Conservation (phyloP, 305 asterid species). For the Salvia sclarea region DNA sequence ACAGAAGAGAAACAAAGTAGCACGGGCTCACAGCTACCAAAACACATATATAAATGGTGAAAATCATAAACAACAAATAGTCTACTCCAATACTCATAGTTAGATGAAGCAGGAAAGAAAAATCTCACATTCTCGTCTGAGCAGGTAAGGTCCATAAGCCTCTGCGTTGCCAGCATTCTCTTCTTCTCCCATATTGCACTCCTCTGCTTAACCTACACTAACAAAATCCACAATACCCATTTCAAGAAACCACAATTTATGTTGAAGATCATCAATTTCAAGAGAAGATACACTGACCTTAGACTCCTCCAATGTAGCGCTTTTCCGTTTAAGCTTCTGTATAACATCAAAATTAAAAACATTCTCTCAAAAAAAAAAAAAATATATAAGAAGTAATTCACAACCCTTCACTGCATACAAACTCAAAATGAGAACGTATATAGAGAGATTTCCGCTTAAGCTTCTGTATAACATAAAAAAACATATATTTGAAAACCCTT, state of each 20-base stretch:
- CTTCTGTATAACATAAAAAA: too few species aligned
- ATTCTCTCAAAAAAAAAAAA: neutral
- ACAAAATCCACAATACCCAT: neutral
- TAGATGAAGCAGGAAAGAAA: neutral
- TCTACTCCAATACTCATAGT: neutral
- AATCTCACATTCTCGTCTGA: constrained; percentile 34
- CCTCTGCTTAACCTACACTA: constrained; percentile 32
- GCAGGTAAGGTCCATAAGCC: constrained; percentile 9
- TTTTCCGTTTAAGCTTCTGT: constrained; percentile 29
- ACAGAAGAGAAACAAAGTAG: neutral
- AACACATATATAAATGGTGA: neutral
- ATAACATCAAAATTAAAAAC: too few species aligned
- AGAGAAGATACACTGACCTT: constrained; percentile 2
- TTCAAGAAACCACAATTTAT: neutral
- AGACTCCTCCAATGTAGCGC: constrained; percentile 8
- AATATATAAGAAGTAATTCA: neutral
- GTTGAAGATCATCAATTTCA: neutral
- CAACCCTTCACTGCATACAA: neutral
- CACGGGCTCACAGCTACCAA: neutral
- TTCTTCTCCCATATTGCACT: constrained; percentile 29
- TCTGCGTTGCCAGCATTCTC: constrained; percentile 34
- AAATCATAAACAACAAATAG: neutral
- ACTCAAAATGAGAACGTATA: neutral
- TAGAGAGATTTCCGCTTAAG: too few species aligned
- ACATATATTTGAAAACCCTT: too few species aligned